Evolutionary conservation across 768 basidiomycete genomes (phyloP), one percentile per base, ranked within the genome.

Genomic region (Leccinellum albellum): DNA sequence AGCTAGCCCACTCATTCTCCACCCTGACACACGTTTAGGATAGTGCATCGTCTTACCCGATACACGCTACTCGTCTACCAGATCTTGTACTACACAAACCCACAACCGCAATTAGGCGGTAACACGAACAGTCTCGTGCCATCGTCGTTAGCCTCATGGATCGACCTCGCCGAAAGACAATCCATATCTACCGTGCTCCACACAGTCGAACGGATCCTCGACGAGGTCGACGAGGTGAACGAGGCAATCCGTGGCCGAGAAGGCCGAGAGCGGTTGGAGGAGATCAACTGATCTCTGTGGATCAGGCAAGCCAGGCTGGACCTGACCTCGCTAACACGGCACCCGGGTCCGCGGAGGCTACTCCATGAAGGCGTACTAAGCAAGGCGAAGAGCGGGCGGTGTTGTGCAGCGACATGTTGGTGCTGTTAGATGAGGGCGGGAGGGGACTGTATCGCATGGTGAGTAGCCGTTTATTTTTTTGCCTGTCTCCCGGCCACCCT

Each of bases 31-130:
- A n/a, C 42, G 20, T 58, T 48, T 50, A 28, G 6, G 40, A 42
- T 58, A 94, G 91, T 95, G 94, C 94, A 97, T 84, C 86, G 96
- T 9, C 86, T 98, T 55, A 97, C 96, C 0, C 81, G 93, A 55
- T 99, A 98, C 68, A 96, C 96, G 0, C 78, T 99, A 0, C 79
- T 98, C 31, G 85, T 98, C 61, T 85, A 86, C 53, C 90, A 92
- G 73, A 90, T 97, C 60, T 69, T 92, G 24, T 81, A 86, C 21
- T 91, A 94, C 68, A 94, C 93, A 2, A 85, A 88, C 24, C 59
- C 76, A 1, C 35, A 6, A 40, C 12, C 54, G 12, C 82, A 83
- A 14, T 14, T 42, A 17, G n/a, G 57, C 1, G 31, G 42, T 2
- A 42, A 13, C 12, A 17, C 7, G 32, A 14, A 21, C 10, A 14